Evolutionary conservation across 2,329 filamentous ascomycete genomes (phyloP).

Genomic region (Moelleriella libera): DNA sequence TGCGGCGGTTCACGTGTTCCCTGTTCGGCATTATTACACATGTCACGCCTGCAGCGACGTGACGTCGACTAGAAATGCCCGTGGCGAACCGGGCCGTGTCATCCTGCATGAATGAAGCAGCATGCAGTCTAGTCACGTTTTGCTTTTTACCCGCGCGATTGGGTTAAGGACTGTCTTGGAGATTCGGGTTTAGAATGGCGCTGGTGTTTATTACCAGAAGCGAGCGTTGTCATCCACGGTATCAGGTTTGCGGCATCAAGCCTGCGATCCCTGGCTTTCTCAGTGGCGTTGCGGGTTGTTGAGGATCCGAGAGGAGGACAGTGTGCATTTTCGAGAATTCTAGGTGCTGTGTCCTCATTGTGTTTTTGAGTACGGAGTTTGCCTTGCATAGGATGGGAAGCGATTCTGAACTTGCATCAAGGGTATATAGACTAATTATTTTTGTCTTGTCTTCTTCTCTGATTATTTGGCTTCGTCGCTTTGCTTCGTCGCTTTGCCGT

Average conservation of each 20-base stretch:
- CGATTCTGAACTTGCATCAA: background rate
- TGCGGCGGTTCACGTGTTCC: conserved; percentile 1
- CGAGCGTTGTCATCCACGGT: background rate
- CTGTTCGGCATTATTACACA: conserved; percentile 4
- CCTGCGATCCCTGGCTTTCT: background rate
- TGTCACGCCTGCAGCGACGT: conserved; percentile 12
- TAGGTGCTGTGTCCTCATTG: too few relatives aligned
- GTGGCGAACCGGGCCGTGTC: background rate
- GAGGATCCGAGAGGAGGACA: too few relatives aligned
- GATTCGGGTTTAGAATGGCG: background rate
- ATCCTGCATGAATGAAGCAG: background rate
- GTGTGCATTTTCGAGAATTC: too few relatives aligned
- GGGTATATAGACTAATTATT: background rate
- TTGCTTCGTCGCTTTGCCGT: too few relatives aligned
- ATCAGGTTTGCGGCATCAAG: background rate
- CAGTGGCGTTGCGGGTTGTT: background rate
- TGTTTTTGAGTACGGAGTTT: background rate
- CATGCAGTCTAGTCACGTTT: background rate
- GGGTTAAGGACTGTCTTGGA: background rate
- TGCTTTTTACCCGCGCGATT: background rate
- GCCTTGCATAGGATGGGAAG: background rate
- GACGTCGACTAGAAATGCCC: background rate
- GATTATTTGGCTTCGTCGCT: too few relatives aligned
- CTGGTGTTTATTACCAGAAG: background rate
- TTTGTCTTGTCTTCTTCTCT: background rate